Evolutionary conservation across 2,329 filamentous ascomycete species (phyloP).

Genomic region (Cryoendolithus antarcticus): DNA sequence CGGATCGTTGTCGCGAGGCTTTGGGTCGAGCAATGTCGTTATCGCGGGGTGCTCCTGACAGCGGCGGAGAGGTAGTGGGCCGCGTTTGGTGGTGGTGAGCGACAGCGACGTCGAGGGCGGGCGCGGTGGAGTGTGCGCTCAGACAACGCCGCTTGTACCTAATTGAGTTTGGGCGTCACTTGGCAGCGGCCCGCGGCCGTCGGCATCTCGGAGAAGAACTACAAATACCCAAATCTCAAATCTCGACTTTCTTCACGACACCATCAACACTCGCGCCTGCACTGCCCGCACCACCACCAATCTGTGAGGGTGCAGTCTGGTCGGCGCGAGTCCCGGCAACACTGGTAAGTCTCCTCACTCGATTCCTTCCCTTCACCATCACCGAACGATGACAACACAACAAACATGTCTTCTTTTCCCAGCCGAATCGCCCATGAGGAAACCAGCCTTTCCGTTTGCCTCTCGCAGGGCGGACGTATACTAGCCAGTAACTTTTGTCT

Average conservation of each 20-base stretch:
- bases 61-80: not conserved
- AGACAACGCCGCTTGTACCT: too few species aligned
- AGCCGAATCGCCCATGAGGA: constrained; percentile 82
- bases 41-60: not conserved
- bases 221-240: too few species aligned
- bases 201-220: too few species aligned
- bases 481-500: constrained; percentile 85
- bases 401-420: constrained; percentile 72
- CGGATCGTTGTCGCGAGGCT: too few species aligned
- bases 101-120: too few species aligned
- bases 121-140: too few species aligned
- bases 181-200: too few species aligned
- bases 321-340: not conserved
- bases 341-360: not conserved
- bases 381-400: constrained; percentile 58
- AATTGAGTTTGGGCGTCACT: too few species aligned
- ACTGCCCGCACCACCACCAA: too few species aligned
- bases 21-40: too few species aligned
- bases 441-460: constrained; percentile 55
- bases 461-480: constrained; percentile 59
- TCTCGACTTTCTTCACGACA: too few species aligned
- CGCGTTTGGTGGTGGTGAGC: not conserved
- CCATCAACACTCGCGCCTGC: not conserved
- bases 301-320: not conserved
- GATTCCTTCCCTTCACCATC: constrained; percentile 2